Evolutionary conservation across 192 early-diverging fungal species (phyloP).

Genomic region (Coemansia sp.): DNA sequence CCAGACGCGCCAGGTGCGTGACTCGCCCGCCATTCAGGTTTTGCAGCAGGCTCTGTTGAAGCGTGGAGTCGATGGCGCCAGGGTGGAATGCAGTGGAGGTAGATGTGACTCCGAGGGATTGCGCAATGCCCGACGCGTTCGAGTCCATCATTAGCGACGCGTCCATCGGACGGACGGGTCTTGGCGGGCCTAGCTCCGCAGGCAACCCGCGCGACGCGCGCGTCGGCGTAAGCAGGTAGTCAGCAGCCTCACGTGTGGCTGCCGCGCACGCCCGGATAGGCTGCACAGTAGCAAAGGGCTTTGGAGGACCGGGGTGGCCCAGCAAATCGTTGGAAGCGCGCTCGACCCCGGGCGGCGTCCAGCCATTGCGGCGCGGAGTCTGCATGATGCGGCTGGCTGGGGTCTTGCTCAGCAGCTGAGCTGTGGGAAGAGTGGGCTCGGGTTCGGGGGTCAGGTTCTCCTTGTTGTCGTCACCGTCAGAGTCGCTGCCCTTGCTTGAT

Average conservation of each 20-base stretch:
- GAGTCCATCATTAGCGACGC: slow-evolving; percentile 35
- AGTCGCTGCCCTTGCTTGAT: slow-evolving; percentile 49
- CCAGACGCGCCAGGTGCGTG: slow-evolving; percentile 39
- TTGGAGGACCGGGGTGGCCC: background rate
- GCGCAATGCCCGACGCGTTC: slow-evolving; percentile 44
- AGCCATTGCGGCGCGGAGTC: slow-evolving; percentile 26
- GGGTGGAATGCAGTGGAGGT: slow-evolving; percentile 44
- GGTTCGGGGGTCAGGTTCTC: slow-evolving; percentile 49
- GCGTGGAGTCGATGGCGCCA: slow-evolving; percentile 21
- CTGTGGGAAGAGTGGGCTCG: slow-evolving; percentile 29
- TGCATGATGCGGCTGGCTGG: slow-evolving; percentile 27
- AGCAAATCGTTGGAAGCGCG: background rate
- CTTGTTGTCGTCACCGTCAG: slow-evolving; percentile 41
- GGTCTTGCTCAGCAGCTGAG: slow-evolving; percentile 36
- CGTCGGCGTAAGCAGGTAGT: slow-evolving; percentile 26
- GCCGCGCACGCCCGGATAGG: background rate
- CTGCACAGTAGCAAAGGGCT: background rate
- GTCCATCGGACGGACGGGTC: background rate
- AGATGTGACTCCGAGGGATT: slow-evolving; percentile 28
- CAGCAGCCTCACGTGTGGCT: background rate
- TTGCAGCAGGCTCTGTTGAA: slow-evolving; percentile 43
- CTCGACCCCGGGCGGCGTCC: slow-evolving; percentile 11
- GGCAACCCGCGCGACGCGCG: slow-evolving; percentile 14
- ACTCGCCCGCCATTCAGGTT: slow-evolving; percentile 48
- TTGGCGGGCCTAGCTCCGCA: background rate